phyloP scores from a whole-genome alignment of 345 rosid species.

The Melastoma malabathricum region DNA sequence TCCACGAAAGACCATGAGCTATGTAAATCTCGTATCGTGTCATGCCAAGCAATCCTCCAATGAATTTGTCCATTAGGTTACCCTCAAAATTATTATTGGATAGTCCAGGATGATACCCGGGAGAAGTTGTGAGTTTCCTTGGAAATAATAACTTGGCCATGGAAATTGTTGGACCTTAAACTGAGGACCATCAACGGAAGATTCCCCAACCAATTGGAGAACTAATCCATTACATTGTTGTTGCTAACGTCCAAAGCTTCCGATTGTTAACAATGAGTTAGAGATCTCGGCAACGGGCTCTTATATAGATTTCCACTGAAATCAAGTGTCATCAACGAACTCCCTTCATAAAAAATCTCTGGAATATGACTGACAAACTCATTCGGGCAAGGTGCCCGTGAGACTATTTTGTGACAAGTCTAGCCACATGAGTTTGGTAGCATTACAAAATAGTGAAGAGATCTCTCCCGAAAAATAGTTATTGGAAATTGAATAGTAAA shows the following conservation, averaged over 20 bases:
- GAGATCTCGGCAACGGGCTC: neutral
- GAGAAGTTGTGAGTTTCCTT: neutral
- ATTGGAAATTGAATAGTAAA: neutral
- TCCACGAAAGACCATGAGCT: no score
- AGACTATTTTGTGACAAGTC: neutral
- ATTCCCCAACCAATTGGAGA: slow-evolving; percentile 3
- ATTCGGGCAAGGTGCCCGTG: neutral
- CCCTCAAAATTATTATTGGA: no score
- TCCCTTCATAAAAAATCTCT: no score
- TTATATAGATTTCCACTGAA: no score
- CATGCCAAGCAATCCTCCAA: no score
- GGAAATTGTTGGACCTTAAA: slow-evolving; percentile 2
- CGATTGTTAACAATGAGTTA: neutral
- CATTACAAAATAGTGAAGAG: neutral
- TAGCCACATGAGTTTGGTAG: neutral
- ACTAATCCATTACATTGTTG: neutral
- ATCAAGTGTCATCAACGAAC: no score
- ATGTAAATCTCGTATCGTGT: no score
- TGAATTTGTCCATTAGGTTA: no score
- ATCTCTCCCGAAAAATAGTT: neutral
- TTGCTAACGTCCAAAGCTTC: slow-evolving; percentile 7
- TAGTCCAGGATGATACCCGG: neutral
- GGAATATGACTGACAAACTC: no score
- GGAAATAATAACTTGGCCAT: neutral
- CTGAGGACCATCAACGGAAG: slow-evolving; percentile 1